These are phyloP conservation scores for Euphorbia schlechtendalii DNA, from an alignment of 441 rosid genomes.

Conservation along the genomic window DNA sequence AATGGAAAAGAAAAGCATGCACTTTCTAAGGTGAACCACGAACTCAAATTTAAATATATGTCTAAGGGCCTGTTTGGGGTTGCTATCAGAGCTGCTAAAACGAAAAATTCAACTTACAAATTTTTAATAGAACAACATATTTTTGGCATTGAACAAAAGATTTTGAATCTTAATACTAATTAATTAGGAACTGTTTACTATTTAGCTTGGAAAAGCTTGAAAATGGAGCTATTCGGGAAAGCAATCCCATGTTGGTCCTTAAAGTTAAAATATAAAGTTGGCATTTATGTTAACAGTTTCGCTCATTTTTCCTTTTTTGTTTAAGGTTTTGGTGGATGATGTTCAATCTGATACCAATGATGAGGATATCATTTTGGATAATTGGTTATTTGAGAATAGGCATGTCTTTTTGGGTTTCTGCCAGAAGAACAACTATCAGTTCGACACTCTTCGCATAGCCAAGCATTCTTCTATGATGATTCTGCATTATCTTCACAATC, in stretches of 20 bases:
- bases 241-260: too few species aligned
- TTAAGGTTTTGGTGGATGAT: conserved; percentile 39
- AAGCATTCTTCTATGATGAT: conserved; percentile 83
- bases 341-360: conserved; percentile 46
- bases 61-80: too few species aligned
- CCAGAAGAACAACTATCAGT: conserved; percentile 47
- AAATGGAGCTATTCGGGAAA: too few species aligned
- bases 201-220: too few species aligned
- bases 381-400: conserved; percentile 48
- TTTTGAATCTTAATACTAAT: too few species aligned
- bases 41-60: conserved; percentile 7
- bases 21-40: conserved; percentile 42
- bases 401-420: conserved; percentile 50
- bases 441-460: conserved; percentile 65
- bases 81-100: too few species aligned
- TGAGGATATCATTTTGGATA: conserved; percentile 34
- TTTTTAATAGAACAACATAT: too few species aligned
- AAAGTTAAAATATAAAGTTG: not conserved
- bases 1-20: conserved; percentile 41
- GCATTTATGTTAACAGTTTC: not conserved
- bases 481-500: conserved; percentile 47
- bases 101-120: too few species aligned
- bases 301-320: conserved; percentile 3
- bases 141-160: too few species aligned
- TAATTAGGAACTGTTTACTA: too few species aligned